Base-by-base conservation (phyloP, 169 alveolate genomes). In the Fabrea salina region DNA sequence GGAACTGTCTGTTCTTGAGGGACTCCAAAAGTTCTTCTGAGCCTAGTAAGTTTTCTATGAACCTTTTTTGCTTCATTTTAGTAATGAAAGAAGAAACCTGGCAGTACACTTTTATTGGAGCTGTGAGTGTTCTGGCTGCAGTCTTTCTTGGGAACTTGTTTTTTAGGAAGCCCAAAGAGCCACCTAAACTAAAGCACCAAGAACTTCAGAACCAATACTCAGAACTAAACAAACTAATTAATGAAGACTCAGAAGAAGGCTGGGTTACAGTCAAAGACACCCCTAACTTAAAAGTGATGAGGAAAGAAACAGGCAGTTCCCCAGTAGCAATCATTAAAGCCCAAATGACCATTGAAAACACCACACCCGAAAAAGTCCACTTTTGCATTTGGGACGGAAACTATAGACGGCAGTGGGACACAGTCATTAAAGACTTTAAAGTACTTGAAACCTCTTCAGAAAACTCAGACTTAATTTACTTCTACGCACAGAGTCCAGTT, bases 281-380 rank as follows among this genome's bases (percentile, higher is more conserved):
- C n/a, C 56, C n/a, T 7, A 40, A 33, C 8, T 39, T 66, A 30
- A 35, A 66, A 7, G 76, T 66, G 16, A 37, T 22, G n/a, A 66
- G 32, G 41, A 66, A 66, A 66, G 35, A 19, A 25, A 66, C 76
- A 2, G 51, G 35, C 1, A 27, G 19, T 8, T 35, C 51, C 5
- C 51, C 58, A n/a, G 30, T 66, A 19, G 76, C 76, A 19, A 43
- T 66, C 33, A 66, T 66, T n/a, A 66, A 43, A 43, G 76, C 76
- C 25, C 16, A 16, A 33, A 43, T 41, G 16, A 19, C 41, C 8
- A 19, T 66, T 1, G 32, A 66, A 19, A 39, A 66, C 4, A 66
- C 56, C 30, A 32, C 76, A 19, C 54, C 54, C 5, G 56, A 66
- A 19, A 56, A 39, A 22, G 76, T 40, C 33, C 56, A 19, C 41